Evolutionary conservation across 2,329 filamentous ascomycete genomes (phyloP), one percentile per base, ranked within the genome.

Genomic region (Fusarium transvaalense): DNA sequence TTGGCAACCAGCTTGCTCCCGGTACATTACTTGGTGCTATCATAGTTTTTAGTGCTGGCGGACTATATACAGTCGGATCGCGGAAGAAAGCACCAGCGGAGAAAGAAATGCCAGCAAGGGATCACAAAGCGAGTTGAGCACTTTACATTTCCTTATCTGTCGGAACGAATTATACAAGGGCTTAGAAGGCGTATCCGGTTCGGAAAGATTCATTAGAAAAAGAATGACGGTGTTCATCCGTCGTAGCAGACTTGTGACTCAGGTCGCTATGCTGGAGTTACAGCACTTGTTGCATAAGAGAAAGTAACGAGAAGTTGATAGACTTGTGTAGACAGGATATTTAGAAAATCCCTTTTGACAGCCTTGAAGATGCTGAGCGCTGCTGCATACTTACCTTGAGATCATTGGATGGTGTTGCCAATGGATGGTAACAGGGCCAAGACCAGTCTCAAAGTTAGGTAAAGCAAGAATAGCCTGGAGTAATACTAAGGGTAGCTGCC

Each of bases 31-130:
- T 93, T 6, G 96, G 96, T 5, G 94, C 95, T 1, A 83, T 88
- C 7, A 84, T 98, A 65, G 96, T 99, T 10, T 99, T 98, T 80
- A 87, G 91, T 15, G 93, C 93, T 0, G 96, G 94, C n/a, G 95
- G 90, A 0, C 78, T 98, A 66, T 99, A 99, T 81, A 94, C 93
- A 4, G 86, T 94, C 74, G 94, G 97, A 68, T 82, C 84, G 41
- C 75, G 69, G 55, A 67, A 71, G 48, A 75, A 71, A 56, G 43
- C 47, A 6, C 47, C 65, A 10, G 63, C 55, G 37, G 54, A 64
- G 21, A 72, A 55, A 9, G 37, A 51, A 29, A 42, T 37, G 12
- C 48, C 41, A 51, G 43, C 39, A 29, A 39, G 47, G 38, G 62
- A 43, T 60, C 56, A 54, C 15, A 74, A 74, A 61, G 45, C 68